Conservation (phyloP, 2,329 filamentous ascomycete species). For the Arthrobotrys musiformis region DNA sequence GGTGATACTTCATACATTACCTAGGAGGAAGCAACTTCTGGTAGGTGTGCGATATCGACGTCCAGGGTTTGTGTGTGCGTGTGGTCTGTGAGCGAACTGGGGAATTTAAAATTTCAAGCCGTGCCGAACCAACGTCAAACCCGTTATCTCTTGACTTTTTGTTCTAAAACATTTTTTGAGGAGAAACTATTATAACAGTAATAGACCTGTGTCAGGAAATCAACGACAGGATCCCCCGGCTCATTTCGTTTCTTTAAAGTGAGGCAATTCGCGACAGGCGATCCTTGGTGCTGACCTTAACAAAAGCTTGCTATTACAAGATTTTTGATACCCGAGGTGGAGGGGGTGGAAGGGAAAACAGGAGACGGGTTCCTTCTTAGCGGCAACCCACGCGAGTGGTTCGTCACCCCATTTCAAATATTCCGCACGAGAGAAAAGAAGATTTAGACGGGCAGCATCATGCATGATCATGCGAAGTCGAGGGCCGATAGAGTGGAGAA, state of each 20-base stretch:
- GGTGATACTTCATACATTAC: not conserved
- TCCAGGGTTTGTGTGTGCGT: not conserved
- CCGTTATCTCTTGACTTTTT: conserved; percentile 32
- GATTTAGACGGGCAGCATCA: conserved; percentile 1
- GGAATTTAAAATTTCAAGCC: conserved; percentile 17
- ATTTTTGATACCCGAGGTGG: conserved; percentile 41
- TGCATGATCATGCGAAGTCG: conserved; percentile 40
- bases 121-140: conserved; percentile 5
- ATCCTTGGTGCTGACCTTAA: conserved; percentile 40
- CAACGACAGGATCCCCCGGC: conserved; percentile 27
- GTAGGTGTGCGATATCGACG: conserved; percentile 8
- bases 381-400: conserved; percentile 34
- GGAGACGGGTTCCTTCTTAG: conserved; percentile 13
- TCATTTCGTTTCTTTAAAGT: conserved; percentile 44
- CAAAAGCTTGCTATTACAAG: conserved; percentile 35
- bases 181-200: conserved; percentile 22
- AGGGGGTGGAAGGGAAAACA: conserved; percentile 28
- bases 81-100: not conserved
- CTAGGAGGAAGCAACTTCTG: conserved; percentile 30
- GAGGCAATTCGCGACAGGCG: conserved; percentile 42
- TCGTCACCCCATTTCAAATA: conserved; percentile 23
- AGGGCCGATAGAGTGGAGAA: conserved; percentile 43
- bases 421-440: conserved; percentile 4
- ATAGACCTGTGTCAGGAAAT: conserved; percentile 28
- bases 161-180: not conserved